Conservation (phyloP, 352 stramenopile species). For the Elongisporangium senticosum region DNA sequence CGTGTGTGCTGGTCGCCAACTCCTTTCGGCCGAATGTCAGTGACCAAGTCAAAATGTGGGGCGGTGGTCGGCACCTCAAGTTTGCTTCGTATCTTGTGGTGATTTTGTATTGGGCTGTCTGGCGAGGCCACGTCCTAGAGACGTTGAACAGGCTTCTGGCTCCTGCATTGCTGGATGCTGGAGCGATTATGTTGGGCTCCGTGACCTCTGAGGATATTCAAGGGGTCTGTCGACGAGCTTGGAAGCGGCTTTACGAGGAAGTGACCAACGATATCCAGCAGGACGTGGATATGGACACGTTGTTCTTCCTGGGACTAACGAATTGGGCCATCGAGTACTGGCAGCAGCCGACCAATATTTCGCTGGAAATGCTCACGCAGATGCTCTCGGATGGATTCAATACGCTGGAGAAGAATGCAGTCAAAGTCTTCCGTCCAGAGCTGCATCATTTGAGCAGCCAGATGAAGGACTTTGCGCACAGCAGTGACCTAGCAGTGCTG, state of each 20-base stretch:
- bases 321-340: conserved; percentile 78
- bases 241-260: conserved; percentile 40
- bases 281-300: conserved; percentile 60
- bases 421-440: conserved; percentile 50
- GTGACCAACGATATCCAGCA: conserved; percentile 45
- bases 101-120: conserved; percentile 57
- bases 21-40: conserved; percentile 19
- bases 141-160: conserved; percentile 37
- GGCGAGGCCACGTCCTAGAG: conserved; percentile 40
- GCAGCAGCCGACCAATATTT: conserved; percentile 76
- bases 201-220: conserved; percentile 38
- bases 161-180: conserved; percentile 58
- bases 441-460: conserved; percentile 39
- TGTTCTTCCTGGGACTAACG: conserved; percentile 61
- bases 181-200: conserved; percentile 50
- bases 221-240: conserved; percentile 32
- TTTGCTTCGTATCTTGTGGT: conserved; percentile 49
- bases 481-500: conserved; percentile 45
- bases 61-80: conserved; percentile 61
- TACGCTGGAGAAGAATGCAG: conserved; percentile 41
- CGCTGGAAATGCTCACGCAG: conserved; percentile 54
- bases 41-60: conserved; percentile 40
- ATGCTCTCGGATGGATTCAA: conserved; percentile 57
- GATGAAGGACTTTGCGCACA: conserved; percentile 33
- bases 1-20: conserved; percentile 26